Evolutionary conservation across 768 basidiomycete genomes (phyloP).

Genomic region (Auriscalpium orientale): DNA sequence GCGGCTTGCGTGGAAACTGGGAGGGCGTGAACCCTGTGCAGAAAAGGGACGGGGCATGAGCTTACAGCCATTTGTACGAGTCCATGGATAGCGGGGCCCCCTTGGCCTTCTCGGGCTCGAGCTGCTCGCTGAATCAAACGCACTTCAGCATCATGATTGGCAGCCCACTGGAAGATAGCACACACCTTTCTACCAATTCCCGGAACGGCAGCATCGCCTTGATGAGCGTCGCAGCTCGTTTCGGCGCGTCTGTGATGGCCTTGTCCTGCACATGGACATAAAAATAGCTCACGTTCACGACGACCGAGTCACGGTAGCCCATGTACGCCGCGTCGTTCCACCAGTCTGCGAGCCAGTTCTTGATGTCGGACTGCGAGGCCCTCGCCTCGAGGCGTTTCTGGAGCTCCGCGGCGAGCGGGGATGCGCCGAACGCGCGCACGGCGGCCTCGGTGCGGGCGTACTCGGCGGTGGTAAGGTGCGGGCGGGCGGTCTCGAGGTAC

Average conservation of each 20-base stretch:
- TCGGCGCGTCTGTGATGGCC: conserved; percentile 44
- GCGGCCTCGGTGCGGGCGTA: conserved; percentile 48
- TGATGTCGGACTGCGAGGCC: conserved; percentile 47
- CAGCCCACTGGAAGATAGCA: background rate
- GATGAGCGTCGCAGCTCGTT: conserved; percentile 74
- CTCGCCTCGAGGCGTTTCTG: conserved; percentile 74
- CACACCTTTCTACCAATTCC: conserved; percentile 72
- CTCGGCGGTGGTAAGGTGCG: conserved; percentile 61
- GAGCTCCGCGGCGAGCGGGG: conserved; percentile 60
- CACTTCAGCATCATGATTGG: background rate
- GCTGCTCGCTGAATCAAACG: conserved; percentile 40
- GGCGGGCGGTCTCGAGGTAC: conserved; percentile 81
- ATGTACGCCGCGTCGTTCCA: conserved; percentile 94
- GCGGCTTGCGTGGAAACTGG: conserved; percentile 86
- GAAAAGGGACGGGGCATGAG: background rate
- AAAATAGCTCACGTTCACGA: conserved; percentile 92
- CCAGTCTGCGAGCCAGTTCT: conserved; percentile 95
- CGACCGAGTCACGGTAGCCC: conserved; percentile 83
- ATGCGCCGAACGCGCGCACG: conserved; percentile 63
- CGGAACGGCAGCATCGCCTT: conserved; percentile 85
- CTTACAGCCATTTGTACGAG: conserved; percentile 91
- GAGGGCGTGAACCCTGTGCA: background rate
- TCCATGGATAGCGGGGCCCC: conserved; percentile 80
- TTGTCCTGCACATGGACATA: conserved; percentile 78
- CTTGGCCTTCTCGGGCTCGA: conserved; percentile 84